These are phyloP conservation scores for Sherardia arvensis DNA, from an alignment of 257 asterid genomes.

Conservation along the genomic window DNA sequence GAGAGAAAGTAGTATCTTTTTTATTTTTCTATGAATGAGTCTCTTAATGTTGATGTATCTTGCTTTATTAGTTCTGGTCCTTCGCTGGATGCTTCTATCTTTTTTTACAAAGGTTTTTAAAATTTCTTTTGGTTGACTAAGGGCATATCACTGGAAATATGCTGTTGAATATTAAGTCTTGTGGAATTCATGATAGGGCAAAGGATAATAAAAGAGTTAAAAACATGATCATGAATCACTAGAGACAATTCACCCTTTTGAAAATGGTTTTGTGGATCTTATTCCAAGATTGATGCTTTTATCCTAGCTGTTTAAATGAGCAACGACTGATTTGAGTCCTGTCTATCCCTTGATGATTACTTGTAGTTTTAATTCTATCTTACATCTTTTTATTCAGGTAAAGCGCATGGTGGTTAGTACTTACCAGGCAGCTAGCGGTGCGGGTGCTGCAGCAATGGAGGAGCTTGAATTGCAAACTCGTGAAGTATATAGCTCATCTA, in stretches of 20 bases:
- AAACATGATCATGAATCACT: too few species aligned
- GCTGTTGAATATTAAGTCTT: background rate
- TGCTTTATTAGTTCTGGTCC: too few species aligned
- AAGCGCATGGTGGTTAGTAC: constrained; percentile 50
- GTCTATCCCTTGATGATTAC: background rate
- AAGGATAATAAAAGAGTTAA: background rate
- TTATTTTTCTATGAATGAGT: too few species aligned
- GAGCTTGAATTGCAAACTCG: constrained; percentile 91
- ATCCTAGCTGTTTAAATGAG: background rate
- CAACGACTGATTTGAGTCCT: background rate
- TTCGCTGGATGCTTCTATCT: too few species aligned
- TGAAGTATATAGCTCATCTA: constrained; percentile 39
- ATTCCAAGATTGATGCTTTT: background rate
- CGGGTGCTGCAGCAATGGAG: constrained; percentile 99
- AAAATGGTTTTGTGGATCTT: background rate
- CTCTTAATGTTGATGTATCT: too few species aligned
- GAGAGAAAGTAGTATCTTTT: too few species aligned
- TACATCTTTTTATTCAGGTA: constrained; percentile 18
- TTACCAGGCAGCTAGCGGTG: constrained; percentile 56
- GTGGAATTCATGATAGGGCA: background rate
- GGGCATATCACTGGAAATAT: too few species aligned
- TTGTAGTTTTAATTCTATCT: background rate
- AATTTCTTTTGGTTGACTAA: background rate
- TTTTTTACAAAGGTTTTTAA: background rate
- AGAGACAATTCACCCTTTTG: too few species aligned